phyloP scores from a whole-genome alignment of 495 filamentous ascomycete genomes.

The Trichoderma erinaceum region DNA sequence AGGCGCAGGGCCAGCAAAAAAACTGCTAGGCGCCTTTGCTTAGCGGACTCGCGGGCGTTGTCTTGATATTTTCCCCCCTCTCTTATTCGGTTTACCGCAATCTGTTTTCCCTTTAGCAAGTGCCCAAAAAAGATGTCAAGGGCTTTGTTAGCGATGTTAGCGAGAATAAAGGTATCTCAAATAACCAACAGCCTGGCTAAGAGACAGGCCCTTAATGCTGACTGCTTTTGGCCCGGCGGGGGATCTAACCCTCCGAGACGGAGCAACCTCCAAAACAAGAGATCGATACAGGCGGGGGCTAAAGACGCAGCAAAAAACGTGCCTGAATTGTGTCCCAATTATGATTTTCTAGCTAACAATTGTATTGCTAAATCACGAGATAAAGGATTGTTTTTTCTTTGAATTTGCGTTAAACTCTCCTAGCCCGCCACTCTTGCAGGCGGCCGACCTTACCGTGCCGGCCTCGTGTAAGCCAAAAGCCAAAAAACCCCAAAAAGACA shows the following conservation, averaged over 20 bases:
- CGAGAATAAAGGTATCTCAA: neutral
- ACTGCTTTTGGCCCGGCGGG: slow-evolving; percentile 5
- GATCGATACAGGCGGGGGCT: neutral
- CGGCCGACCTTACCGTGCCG: too few relatives aligned
- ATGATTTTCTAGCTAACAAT: too few relatives aligned
- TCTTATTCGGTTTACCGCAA: neutral
- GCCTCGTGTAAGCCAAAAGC: too few relatives aligned
- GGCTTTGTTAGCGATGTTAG: neutral
- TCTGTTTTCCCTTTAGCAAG: neutral
- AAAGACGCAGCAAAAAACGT: neutral
- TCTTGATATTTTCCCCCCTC: neutral
- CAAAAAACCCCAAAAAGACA: too few relatives aligned
- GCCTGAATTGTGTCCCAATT: too few relatives aligned
- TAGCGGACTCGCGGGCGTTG: neutral
- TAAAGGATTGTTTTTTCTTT: too few relatives aligned
- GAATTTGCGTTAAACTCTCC: too few relatives aligned
- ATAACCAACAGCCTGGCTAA: neutral
- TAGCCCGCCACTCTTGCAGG: too few relatives aligned
- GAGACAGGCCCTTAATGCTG: neutral
- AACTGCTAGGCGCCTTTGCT: neutral
- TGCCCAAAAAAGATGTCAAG: too few relatives aligned
- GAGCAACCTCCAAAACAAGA: neutral
- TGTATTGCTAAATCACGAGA: too few relatives aligned
- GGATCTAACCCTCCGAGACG: slow-evolving; percentile 12
- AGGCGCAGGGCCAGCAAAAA: neutral